Base-by-base conservation (phyloP, 2,329 filamentous ascomycete genomes). In the Phaeosphaeriaceae sp. region DNA sequence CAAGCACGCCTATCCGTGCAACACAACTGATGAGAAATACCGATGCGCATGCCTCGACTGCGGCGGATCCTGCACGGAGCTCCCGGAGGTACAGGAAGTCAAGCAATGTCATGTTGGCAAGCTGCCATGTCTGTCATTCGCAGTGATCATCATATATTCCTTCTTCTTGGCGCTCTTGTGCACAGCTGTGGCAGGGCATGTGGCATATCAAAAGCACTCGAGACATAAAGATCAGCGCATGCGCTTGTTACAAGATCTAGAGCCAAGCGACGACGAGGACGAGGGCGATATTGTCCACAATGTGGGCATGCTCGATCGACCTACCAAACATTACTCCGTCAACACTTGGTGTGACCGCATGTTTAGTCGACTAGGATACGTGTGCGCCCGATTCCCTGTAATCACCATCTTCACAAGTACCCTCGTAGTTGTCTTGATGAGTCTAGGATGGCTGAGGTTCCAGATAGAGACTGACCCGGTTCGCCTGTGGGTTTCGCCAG, bases 41-140 rank as follows among this genome's bases (percentile, higher is more conserved):
- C 88, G 92, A 57, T 99, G 95, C 77, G 91, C 94, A 51, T 99
- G 95, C 70, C 89, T 98, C 41, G 95, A 99, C 76, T 99, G 95
- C 69, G 91, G 90, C 0, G 88, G 86, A 1, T 89, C 95, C 2
- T 99, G 95, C 71, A 91, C 93, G 0, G 87, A 88, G 67, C 84
- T 99, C 19, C 91, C 93, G 0, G 88, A 87, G 3, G 86, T 98
- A n/a, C 82, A 88, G 54, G 82, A 90, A 53, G 81, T 84, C 1
- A 84, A 88, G 52, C 85, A 88, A 24, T 99, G 95, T 77, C 86
- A 89, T 66, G 93, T 99, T 42, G 95, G 95, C 46, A 78, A 89
- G 7, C 81, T 99, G n/a, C 94, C 94, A 0, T 99, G 96, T 71
- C 82, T 99, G 41, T 97, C 94, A 0, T 98, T 99, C 75, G 89